A percentile compares a stretch with the other conserved stretches of the same genome.
Evolutionary conservation across 352 stramenopile species (phyloP).

Genomic region (Globisporangium mamillatum): DNA sequence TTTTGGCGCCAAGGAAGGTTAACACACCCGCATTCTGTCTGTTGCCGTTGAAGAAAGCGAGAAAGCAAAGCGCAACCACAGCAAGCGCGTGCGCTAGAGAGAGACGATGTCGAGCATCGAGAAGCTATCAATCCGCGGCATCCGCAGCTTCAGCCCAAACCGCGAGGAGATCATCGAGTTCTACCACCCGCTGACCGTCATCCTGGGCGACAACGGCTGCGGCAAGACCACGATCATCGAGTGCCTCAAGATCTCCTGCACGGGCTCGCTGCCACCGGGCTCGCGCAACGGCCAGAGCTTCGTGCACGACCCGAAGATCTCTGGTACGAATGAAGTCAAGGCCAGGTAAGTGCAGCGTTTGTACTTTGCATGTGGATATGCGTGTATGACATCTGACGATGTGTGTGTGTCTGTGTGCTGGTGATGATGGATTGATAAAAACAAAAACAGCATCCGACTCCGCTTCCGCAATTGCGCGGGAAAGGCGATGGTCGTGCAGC

Average conservation of each 20-base stretch:
- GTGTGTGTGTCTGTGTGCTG: background rate
- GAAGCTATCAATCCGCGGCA: constrained; percentile 98
- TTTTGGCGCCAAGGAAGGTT: background rate
- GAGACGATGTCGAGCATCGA: constrained; percentile 95
- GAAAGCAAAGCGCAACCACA: background rate
- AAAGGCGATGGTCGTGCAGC: constrained; percentile 90
- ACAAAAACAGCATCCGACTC: constrained; percentile 59
- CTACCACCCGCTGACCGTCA: constrained; percentile 98
- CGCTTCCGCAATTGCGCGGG: constrained; percentile 91
- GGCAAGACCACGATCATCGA: constrained; percentile 99
- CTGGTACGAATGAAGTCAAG: constrained; percentile 91
- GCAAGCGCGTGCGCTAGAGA: background rate
- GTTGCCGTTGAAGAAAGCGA: background rate
- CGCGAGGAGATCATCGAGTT: constrained; percentile 96
- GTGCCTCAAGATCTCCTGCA: constrained; percentile 97
- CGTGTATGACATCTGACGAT: background rate
- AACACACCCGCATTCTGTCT: background rate
- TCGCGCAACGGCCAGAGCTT: constrained; percentile 90
- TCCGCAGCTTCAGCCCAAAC: constrained; percentile 97
- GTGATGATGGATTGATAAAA: background rate
- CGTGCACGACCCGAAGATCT: constrained; percentile 96
- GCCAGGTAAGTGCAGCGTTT: constrained; percentile 24
- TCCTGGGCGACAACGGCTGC: constrained; percentile 95
- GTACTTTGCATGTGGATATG: background rate
- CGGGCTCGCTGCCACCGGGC: constrained; percentile 92